These are phyloP conservation scores for Amaranthus hypochondriacus DNA, from an alignment of 148 eudicot genomes.

Conservation along the genomic window DNA sequence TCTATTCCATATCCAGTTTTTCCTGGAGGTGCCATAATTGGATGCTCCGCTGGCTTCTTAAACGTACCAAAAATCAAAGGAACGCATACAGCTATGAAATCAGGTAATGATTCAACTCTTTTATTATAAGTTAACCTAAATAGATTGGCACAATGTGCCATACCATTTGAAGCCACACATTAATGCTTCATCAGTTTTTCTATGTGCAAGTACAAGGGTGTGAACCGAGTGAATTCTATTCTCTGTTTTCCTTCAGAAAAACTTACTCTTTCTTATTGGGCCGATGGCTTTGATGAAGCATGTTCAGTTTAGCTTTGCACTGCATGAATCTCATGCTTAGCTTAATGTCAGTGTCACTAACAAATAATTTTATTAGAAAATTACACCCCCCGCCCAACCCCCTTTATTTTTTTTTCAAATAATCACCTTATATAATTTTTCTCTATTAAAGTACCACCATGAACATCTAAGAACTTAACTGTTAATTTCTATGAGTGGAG, in stretches of 20 bases:
- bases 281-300: background rate
- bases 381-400: background rate
- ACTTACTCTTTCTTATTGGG: background rate
- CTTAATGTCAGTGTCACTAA: background rate
- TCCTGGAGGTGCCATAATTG: conserved; percentile 96
- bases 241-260: background rate
- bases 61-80: conserved; percentile 98
- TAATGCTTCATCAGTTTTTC: background rate
- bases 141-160: background rate
- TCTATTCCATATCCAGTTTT: conserved; percentile 98
- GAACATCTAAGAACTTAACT: no score
- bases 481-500: no score
- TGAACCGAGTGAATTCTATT: background rate
- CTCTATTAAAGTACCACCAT: no score
- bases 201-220: background rate
- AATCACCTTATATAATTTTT: no score
- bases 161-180: conserved; percentile 2
- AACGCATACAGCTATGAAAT: conserved; percentile 97
- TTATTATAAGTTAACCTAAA: background rate
- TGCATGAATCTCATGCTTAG: background rate
- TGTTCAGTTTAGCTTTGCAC: background rate
- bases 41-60: conserved; percentile 97
- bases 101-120: conserved; percentile 43
- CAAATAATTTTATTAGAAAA: background rate
- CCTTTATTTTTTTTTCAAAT: no score